Evolutionary conservation across 805 yeast genomes (phyloP), one percentile per base, ranked within the genome.

Genomic region (Zygotorulaspora chibaensis): DNA sequence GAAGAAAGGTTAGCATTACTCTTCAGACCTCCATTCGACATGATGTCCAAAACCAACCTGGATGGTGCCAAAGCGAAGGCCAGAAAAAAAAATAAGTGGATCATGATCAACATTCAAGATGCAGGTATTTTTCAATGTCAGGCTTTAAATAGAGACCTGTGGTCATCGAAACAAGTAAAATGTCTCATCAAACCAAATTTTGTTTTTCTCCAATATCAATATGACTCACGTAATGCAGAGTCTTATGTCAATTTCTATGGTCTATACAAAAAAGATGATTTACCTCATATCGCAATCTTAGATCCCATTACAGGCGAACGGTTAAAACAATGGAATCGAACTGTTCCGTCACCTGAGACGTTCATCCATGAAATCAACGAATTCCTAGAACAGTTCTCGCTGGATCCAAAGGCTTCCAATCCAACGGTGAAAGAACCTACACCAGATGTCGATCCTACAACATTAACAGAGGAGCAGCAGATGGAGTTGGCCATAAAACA

Each of bases 241-340:
- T 76, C 74, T 49, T 93, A 87, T 62, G 57, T 74, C 15, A 81
- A 84, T 51, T 83, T 85, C 57, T 90, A 93, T 63, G 83, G 84
- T 2, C 74, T 86, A 38, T 67, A 72, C 1, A 77, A 75, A 29
- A 51, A 49, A 26, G 63, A 62, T 29, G 57, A 56, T 17, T 84
- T 70, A 61, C 99, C 99, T 1, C 97, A 93, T 62, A 81, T 93
- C 35, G 86, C 96, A 1, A 86, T 93, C 33, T 63, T 93, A 40
- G 99, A 93, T 59, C 97, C 99, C 2, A 80, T 90, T 62, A 93
- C 99, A 0, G 98, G 98, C 17, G 99, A 93, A 66, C 74, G 95
- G 48, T 76, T 88, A 45, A 76, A 77, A 54, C 73, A 73, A 43
- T 93, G 97, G 96, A 69, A 73, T n/a, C 78, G 77, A 0, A 67